Base-by-base conservation (phyloP, 179 eudicot genomes). In the Spinacia oleracea region DNA sequence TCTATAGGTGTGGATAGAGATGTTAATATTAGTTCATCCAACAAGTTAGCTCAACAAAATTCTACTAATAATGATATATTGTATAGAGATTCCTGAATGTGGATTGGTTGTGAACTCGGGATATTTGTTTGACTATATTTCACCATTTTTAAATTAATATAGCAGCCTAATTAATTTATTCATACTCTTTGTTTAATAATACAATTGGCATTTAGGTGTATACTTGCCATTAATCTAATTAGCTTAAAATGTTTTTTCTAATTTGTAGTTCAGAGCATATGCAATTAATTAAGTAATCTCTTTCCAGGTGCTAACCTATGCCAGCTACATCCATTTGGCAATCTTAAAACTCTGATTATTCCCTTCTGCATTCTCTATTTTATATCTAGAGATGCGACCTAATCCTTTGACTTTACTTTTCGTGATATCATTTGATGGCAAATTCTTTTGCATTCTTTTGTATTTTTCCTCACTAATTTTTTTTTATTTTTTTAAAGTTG, bases 11-110 rank as follows among this genome's bases (percentile, higher is more conserved):
- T 43, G 45, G 21, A 50, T 58, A 74, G 23, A 43, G n/a, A 45
- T 70, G 58, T 31, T 45, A 29, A 71, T 64, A n/a, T 4, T 62
- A 50, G 56, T 53, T 64, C 31, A 73, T 27, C 66, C 77, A 53
- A 51, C 64, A 79, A 79, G 43, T 65, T 73, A 65, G 81, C 72
- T 78, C 70, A 62, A 72, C 73, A 64, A 73, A 27, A 62, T 35
- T 15, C 9, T 27, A 25, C 25, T 66, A 16, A 12, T 70, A 64
- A n/a, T 9, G 43, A 40, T 18, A 42, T 72, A 35, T 21, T 32
- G 6, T 16, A 64, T 20, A 34, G 35, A 63, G 50, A n/a, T 53
- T 25, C 38, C 59, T 60, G 16, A 32, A 27, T 64, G 15, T 64
- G 66, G 67, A 59, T 70, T 42, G 25, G 67, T 45, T 67, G 71